Conservation (phyloP, 2,329 filamentous ascomycete species). For the Venturiaceae sp. region DNA sequence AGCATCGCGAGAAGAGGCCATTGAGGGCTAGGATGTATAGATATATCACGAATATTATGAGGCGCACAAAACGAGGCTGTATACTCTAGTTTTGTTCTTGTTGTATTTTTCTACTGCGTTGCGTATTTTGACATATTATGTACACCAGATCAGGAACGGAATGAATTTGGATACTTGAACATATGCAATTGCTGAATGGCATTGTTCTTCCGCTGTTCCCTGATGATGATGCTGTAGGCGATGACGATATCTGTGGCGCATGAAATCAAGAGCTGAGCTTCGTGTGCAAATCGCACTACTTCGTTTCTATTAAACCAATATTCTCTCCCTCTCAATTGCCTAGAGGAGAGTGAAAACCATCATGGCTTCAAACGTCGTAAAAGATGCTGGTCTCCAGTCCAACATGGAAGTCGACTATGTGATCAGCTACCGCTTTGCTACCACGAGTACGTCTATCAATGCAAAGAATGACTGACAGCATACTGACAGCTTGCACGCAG, state of each 20-base stretch:
- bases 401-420: conserved; percentile 73
- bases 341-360: neutral
- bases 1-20: neutral
- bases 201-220: no score
- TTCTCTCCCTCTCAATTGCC: neutral
- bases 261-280: no score
- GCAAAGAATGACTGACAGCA: conserved; percentile 5
- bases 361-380: neutral
- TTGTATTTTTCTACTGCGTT: neutral
- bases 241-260: no score
- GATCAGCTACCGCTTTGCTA: conserved; percentile 64
- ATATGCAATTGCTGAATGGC: no score
- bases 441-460: conserved; percentile 43
- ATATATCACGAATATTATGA: neutral
- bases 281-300: no score
- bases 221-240: no score
- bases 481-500: conserved; percentile 32
- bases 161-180: no score
- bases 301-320: neutral
- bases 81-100: neutral
- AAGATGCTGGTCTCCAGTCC: neutral
- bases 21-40: neutral
- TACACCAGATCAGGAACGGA: no score
- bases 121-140: neutral
- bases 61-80: neutral